These are phyloP conservation scores for Tetradesmus lagerheimii DNA, from an alignment of 139 green algal genomes.

Conservation along the genomic window DNA sequence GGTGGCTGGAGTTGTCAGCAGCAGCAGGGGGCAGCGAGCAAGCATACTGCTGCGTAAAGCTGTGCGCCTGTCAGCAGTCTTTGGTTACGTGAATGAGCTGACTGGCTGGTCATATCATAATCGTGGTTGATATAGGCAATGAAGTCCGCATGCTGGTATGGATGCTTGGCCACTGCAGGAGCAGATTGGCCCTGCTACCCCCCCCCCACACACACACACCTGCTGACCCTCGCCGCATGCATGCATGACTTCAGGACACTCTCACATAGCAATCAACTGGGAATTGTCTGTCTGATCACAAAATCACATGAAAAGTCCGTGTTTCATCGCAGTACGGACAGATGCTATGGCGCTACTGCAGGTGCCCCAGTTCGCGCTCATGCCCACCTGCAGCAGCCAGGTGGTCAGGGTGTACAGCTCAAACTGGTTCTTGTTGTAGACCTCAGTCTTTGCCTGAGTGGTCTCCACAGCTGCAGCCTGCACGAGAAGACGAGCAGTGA, in stretches of 20 bases:
- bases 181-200: background rate
- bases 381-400: slow-evolving; percentile 87
- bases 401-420: slow-evolving; percentile 86
- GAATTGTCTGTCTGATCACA: too few species aligned
- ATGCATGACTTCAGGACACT: background rate
- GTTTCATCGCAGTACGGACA: background rate
- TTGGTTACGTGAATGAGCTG: too few species aligned
- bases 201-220: too few species aligned
- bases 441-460: background rate
- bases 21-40: background rate
- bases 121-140: too few species aligned
- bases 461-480: slow-evolving; percentile 40
- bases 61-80: too few species aligned
- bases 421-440: slow-evolving; percentile 61
- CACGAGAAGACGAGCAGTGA: background rate
- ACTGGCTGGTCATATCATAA: too few species aligned
- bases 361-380: background rate
- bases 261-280: background rate
- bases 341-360: background rate
- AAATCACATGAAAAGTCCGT: too few species aligned
- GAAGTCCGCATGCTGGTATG: too few species aligned
- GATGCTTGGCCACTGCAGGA: background rate
- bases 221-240: too few species aligned
- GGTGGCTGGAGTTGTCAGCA: too few species aligned
- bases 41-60: background rate